Evolutionary conservation across 768 basidiomycete species (phyloP), one percentile per base, ranked within the genome.

Genomic region (Bullera alba): DNA sequence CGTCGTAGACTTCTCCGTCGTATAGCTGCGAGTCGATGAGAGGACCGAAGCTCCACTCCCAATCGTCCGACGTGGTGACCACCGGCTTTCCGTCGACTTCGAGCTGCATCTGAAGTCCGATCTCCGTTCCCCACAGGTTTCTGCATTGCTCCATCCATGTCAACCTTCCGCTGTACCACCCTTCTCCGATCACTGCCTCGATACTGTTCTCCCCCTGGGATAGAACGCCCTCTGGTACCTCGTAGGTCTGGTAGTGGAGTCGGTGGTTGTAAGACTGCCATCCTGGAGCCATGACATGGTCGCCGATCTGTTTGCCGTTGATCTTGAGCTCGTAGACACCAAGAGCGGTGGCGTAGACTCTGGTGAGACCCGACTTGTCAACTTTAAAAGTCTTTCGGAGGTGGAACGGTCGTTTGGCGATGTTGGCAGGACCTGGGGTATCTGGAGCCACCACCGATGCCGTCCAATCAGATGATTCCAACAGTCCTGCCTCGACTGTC

Each of bases 201-300:
- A 58, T 42, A 27, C 36, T 23, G 46, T 58, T 58, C 7, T 45
- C 34, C n/a, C 52, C 53, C 7, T 21, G 29, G 12, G 17, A 15
- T 7, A 54, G 26, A 12, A 69, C 46, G 28, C 16, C 28, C 30
- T n/a, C 12, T 1, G 48, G 19, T 19, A 66, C 42, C 22, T 54
- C 56, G 41, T 55, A 61, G 12, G 64, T 61, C 53, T 63, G 64
- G 38, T 60, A 66, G 36, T 58, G 46, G 10, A 61, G 49, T n/a
- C 60, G 62, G 43, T 66, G 62, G 35, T 55, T 34, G 48, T 66
- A 66, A 26, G 52, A 56, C 34, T 54, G 51, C 64, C 64, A 66
- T 10, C 64, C 64, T 19, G 64, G 64, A 1, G 62, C 51, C n/a
- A 63, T 34, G 32, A 58, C 36, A 14, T 66, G 51, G 19, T 63